Conservation (phyloP, 495 filamentous ascomycete species). For the Aspergillus hancockii region DNA sequence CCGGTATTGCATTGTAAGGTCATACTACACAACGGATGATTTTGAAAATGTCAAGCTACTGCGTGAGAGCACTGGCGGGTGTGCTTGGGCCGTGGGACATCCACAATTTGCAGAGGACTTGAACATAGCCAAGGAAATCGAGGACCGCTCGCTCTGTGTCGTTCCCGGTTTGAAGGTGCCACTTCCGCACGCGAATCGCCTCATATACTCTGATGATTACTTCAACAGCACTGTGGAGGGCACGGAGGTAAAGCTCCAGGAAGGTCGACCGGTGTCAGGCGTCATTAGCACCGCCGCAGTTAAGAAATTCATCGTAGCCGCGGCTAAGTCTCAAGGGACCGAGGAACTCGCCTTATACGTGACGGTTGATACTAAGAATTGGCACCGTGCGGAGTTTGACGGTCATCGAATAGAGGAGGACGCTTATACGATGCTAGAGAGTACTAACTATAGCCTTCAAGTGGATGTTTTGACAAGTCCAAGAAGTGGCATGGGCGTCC, state of each 20-base stretch:
- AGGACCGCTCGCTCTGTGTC: conserved; percentile 76
- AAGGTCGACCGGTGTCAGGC: conserved; percentile 68
- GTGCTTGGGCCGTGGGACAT: conserved; percentile 79
- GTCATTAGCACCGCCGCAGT: conserved; percentile 75
- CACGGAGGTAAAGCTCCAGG: conserved; percentile 72
- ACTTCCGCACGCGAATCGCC: conserved; percentile 63
- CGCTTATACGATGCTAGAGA: conserved; percentile 91
- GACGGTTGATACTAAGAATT: conserved; percentile 75
- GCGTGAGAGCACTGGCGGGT: conserved; percentile 64
- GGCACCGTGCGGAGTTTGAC: conserved; percentile 92
- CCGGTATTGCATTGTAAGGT: conserved; percentile 41
- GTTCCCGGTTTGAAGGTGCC: conserved; percentile 63
- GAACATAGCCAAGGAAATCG: conserved; percentile 53
- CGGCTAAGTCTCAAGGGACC: conserved; percentile 73
- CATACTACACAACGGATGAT: conserved; percentile 81
- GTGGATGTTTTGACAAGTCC: conserved; percentile 79
- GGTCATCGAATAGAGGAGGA: conserved; percentile 77
- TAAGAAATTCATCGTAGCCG: conserved; percentile 82
- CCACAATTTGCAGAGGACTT: conserved; percentile 67
- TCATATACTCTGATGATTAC: conserved; percentile 77
- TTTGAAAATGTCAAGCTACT: conserved; percentile 69
- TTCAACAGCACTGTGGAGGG: conserved; percentile 58
- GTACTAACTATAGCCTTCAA: conserved; percentile 95
- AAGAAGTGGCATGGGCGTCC: conserved; percentile 71
- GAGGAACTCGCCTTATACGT: conserved; percentile 87